Evolutionary conservation across 208 protist species (phyloP).

Genomic region (Angomonas ambiguus): DNA sequence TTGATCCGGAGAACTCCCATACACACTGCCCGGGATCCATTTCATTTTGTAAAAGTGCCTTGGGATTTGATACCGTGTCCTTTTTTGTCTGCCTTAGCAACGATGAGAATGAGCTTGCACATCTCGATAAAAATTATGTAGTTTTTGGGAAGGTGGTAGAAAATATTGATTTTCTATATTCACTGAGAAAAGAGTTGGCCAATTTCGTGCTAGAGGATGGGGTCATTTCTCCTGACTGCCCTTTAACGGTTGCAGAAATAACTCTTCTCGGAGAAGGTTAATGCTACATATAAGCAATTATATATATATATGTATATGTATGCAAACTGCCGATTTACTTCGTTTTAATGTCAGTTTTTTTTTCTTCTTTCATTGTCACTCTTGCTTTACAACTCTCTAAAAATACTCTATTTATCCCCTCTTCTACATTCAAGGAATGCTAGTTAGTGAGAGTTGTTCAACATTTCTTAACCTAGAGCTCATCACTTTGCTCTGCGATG

Average conservation of each 20-base stretch:
- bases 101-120: constrained; percentile 52
- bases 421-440: not conserved
- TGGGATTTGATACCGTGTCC: constrained; percentile 51
- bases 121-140: constrained; percentile 62
- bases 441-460: not conserved
- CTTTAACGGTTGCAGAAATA: constrained; percentile 32
- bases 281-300: not conserved
- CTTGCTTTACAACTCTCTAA: not conserved
- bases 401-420: not conserved
- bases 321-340: not conserved
- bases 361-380: not conserved
- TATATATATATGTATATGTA: not conserved
- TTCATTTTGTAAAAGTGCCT: constrained; percentile 58
- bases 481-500: not conserved
- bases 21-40: constrained; percentile 50
- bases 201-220: constrained; percentile 48
- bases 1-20: constrained; percentile 61
- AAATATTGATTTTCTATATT: constrained; percentile 37
- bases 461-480: constrained; percentile 7
- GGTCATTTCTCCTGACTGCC: constrained; percentile 21
- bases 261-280: constrained; percentile 6
- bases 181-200: constrained; percentile 29
- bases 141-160: constrained; percentile 68
- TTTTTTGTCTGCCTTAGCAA: constrained; percentile 84
- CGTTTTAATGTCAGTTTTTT: not conserved